Base-by-base conservation (phyloP, 768 basidiomycete species). In the Auricularia sp. region DNA sequence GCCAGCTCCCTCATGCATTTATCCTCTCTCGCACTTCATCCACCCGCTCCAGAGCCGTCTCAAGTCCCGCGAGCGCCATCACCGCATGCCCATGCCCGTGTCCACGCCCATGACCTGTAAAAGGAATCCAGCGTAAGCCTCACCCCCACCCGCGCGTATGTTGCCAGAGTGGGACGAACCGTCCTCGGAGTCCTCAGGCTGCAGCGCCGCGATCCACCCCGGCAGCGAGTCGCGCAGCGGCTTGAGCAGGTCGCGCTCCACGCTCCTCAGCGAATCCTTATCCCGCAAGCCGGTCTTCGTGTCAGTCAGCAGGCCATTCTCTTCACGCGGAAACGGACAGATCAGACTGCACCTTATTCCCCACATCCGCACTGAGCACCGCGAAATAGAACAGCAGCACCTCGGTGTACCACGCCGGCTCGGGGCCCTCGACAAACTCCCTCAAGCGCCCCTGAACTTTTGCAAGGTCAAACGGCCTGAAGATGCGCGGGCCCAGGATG, bases 181-280 rank as follows among this genome's bases (percentile, higher is more conserved):
- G 47, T 51, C 6, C 47, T 18, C 47, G 8, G 24, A n/a, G 24
- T 59, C 56, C 24, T 6, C 24, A 8, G 6, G 8, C 24, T 59
- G 24, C 24, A 59, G 56, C 56, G 24, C 34, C 29, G 56, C 56
- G 24, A 59, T 59, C 56, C 56, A 59, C 56, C 8, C 24, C 7
- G 56, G 56, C 11, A 59, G 11, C 16, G 11, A 8, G 16, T 59
- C 29, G 34, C 56, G 56, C 24, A 59, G 56, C 21, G 56, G 56
- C 34, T 59, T 29, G 56, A 59, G 56, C 29, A 59, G 56, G 56
- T 59, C 56, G 24, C 56, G 56, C 24, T 59, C 56, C 11, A 59
- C 56, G 6, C 56, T 59, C 24, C 29, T 6, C 56, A 59, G 56
- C 24, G 56, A 33, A 29, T 59, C 56, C 33, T 24, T 34, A 18